Base-by-base conservation (phyloP, 129 eudicot species). In the Erigeron canadensis region DNA sequence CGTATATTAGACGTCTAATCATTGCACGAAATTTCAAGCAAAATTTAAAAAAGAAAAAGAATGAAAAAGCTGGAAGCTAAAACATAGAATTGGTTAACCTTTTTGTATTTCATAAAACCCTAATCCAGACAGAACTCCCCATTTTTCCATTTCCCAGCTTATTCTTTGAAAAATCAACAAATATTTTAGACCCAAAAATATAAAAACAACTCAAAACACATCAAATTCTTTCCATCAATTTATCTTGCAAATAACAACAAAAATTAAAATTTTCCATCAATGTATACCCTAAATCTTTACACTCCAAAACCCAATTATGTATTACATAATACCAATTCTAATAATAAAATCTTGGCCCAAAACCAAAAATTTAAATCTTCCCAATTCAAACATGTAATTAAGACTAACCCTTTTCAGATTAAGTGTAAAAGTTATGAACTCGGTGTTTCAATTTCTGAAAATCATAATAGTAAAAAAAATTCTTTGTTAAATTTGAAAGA, bases 381-480 rank as follows among this genome's bases (percentile, higher is more conserved):
- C 23, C 16, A 75, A 42, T 57, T 34, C 39, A 70, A 72, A 11
- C 68, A 59, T 53, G 59, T 56, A 8, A 22, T 70, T 11, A 69
- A 58, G 63, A 23, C 38, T 22, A 22, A 17, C 53, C 47, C 39
- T 77, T 63, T 71, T 40, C 76, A 79, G 51, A 10, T 91, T 17
- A 84, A 77, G 48, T 84, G 96, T 22, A 69, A 38, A 58, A 72
- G 69, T 22, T 44, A 82, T 17, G 88, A 86, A 55, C 47, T 80
- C 41, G 84, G 85, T 51, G 75, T 81, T 50, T 44, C 80, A 15
- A 57, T 79, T 11, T 67, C 84, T 19, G 84, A 71, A 7, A 73
- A 54, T 45, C 75, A 76, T 5, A 50, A 16, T 13, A 4, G 13
- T 50, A 17, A 5, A 11, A 2, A 1, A 10, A 34, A 10, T 50